phyloP scores from a whole-genome alignment of 352 stramenopile genomes.

The Pythium insidiosum region DNA sequence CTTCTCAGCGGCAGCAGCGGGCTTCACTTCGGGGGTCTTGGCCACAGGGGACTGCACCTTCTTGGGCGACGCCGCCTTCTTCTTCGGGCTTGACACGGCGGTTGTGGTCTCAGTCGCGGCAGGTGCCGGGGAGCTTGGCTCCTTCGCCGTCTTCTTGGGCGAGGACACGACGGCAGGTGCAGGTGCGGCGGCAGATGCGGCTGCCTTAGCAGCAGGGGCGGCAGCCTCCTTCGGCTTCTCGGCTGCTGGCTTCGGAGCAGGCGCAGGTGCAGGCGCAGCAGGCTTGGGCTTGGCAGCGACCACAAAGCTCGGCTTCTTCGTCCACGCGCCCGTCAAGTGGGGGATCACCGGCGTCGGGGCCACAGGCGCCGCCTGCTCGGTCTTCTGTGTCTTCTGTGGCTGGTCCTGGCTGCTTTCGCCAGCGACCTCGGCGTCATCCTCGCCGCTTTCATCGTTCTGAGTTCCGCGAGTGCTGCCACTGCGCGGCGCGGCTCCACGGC shows the following conservation, averaged over 20 bases:
- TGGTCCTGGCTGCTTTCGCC: conserved; percentile 17
- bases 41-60: conserved; percentile 8
- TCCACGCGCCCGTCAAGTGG: conserved; percentile 17
- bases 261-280: not conserved
- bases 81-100: conserved; percentile 4
- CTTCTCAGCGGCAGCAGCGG: conserved; percentile 3
- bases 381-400: conserved; percentile 18
- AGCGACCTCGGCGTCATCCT: conserved; percentile 29
- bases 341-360: conserved; percentile 17
- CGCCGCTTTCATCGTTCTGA: conserved; percentile 39
- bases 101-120: not conserved
- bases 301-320: conserved; percentile 19
- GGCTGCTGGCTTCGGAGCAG: not conserved
- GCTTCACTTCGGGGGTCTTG: conserved; percentile 14
- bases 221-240: not conserved
- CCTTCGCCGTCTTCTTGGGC: not conserved
- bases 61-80: conserved; percentile 11
- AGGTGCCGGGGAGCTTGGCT: not conserved
- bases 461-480: conserved; percentile 24
- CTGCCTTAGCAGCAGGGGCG: not conserved
- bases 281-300: not conserved
- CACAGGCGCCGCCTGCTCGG: conserved; percentile 23
- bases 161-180: not conserved
- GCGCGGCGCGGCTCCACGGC: conserved; percentile 27
- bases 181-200: not conserved